Base-by-base conservation (phyloP, 768 basidiomycete genomes). In the Vararia minispora region DNA sequence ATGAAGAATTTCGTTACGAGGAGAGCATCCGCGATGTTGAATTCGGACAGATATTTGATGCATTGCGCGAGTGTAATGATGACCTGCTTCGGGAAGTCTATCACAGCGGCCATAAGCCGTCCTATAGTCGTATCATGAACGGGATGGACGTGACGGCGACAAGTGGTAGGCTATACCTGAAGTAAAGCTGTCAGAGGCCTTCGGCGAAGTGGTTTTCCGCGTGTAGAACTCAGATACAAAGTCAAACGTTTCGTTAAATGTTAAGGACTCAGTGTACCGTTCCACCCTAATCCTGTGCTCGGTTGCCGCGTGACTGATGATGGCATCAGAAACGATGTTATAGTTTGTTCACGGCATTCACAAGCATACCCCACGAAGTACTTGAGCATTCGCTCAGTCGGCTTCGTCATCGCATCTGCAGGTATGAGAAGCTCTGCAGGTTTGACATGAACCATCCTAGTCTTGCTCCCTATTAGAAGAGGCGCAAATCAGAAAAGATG, bases 341-440 rank as follows among this genome's bases (percentile, higher is more conserved):
- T n/a, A 37, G 14, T 30, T 8, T 13, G 23, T 35, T 16, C 16
- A 13, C 3, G 14, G 14, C 7, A 6, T 7, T 13, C 5, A 28
- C 20, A 24, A 33, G 48, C 59, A 40, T 38, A 87, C 88, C 68
- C 67, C n/a, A 72, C 60, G 47, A 84, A 80, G 52, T 88, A 72
- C 0, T 59, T 57, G 20, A 98, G 57, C 61, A 94, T 75, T 48
- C 83, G 87, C 44, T 75, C 73, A 1, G 86, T 90, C 17, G 74
- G 61, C 27, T 69, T 69, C 36, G 77, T 84, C 21, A 94, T 53
- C 3, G 68, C 72, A 6, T 59, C 49, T 35, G 64, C 56, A 5
- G 78, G 77, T 9, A 91, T 54, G 1, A 95, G 63, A 2, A 98
- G 58, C 48, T 97, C 94, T 1, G 78, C 68, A 4, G 94, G 94